These are phyloP conservation scores for Pezicula carpinea DNA, from an alignment of 2,329 filamentous ascomycete genomes.

Conservation along the genomic window DNA sequence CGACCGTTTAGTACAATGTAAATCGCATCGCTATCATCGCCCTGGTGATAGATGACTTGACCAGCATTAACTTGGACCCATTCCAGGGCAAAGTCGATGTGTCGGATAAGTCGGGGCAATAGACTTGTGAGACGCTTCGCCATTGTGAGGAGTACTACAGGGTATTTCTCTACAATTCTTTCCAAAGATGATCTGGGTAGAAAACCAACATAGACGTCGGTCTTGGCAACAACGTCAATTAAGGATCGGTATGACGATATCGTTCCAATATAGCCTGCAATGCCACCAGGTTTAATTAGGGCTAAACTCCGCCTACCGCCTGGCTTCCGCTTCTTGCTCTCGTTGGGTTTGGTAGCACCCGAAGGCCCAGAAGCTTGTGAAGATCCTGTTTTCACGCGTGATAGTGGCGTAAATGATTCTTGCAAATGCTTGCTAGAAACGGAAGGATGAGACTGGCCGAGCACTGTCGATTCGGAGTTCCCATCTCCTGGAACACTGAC, in stretches of 20 bases:
- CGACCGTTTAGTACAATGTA: constrained; percentile 96
- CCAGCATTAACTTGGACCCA: constrained; percentile 97
- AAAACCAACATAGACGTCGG: constrained; percentile 96
- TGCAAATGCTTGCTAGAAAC: constrained; percentile 17
- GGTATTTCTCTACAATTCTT: constrained; percentile 87
- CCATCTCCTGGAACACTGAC: constrained; percentile 73
- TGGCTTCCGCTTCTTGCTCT: constrained; percentile 37
- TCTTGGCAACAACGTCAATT: constrained; percentile 94
- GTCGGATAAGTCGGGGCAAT: constrained; percentile 81
- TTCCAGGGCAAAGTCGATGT: constrained; percentile 97
- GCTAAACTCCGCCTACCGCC: constrained; percentile 69
- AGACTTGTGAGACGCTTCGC: constrained; percentile 90
- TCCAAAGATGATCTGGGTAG: constrained; percentile 81
- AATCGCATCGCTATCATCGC: constrained; percentile 95
- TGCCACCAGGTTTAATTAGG: constrained; percentile 86
- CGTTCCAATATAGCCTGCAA: constrained; percentile 91
- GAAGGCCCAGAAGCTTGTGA: constrained; percentile 23
- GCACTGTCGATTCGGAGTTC: constrained; percentile 22
- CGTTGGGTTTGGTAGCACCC: constrained; percentile 19
- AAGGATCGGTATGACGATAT: constrained; percentile 95
- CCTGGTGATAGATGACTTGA: constrained; percentile 89
- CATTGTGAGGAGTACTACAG: constrained; percentile 89
- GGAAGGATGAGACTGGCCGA: constrained; percentile 21
- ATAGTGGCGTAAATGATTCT: constrained; percentile 39
- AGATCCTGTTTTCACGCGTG: constrained; percentile 39